phyloP scores from a whole-genome alignment of 73 alveolate genomes.

The Tetrahymena borealis region DNA sequence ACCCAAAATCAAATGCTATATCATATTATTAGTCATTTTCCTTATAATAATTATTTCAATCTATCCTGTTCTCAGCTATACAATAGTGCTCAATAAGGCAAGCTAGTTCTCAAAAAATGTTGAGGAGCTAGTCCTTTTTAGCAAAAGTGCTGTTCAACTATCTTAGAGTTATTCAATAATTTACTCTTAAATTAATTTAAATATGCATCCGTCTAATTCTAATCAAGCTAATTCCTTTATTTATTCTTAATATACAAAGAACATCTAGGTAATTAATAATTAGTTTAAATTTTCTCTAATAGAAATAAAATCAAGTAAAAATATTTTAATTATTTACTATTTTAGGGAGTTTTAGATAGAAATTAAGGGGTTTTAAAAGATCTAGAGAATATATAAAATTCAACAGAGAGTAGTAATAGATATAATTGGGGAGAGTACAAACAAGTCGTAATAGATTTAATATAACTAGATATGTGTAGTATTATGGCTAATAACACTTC shows the following conservation, averaged over 20 bases:
- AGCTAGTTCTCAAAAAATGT: not conserved
- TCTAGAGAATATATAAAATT: not conserved
- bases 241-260: not conserved
- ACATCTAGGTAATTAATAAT: not conserved
- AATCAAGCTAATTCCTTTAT: not conserved
- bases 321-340: too few species aligned
- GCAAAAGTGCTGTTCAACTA: not conserved
- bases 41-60: not conserved
- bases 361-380: not conserved
- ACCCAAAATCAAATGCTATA: not conserved
- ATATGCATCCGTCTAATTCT: not conserved
- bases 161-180: not conserved
- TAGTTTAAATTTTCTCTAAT: not conserved
- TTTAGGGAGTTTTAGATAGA: not conserved
- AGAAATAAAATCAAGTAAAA: too few species aligned
- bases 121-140: not conserved
- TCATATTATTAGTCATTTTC: not conserved
- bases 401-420: not conserved
- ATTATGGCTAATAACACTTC: not conserved
- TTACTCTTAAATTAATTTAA: not conserved
- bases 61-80: not conserved
- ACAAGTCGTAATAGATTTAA: not conserved
- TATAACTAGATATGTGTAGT: not conserved
- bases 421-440: not conserved
- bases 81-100: not conserved